A percentile compares a stretch with the other conserved stretches of the same genome.
phyloP scores from a whole-genome alignment of 148 eudicot species.

The Rheum nobile region DNA sequence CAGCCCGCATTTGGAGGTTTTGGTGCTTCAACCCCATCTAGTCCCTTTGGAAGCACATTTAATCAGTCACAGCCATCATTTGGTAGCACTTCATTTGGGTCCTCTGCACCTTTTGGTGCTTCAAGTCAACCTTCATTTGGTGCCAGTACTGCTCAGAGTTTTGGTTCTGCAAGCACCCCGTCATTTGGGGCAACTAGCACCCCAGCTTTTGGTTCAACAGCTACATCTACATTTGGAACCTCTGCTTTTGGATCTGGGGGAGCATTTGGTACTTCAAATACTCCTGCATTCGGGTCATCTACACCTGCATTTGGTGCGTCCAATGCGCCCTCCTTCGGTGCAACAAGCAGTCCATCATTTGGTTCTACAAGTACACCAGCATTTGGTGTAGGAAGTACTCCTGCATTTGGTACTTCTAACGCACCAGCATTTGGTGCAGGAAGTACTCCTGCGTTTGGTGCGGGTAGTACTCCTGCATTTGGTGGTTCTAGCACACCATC shows the following conservation, averaged over 20 bases:
- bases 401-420: conserved; percentile 29
- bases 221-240: conserved; percentile 35
- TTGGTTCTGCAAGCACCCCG: conserved; percentile 54
- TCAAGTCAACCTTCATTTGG: conserved; percentile 79
- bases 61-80: conserved; percentile 87
- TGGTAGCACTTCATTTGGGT: conserved; percentile 63
- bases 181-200: conserved; percentile 54
- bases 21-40: conserved; percentile 58
- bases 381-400: conserved; percentile 34
- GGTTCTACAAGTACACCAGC: conserved; percentile 29
- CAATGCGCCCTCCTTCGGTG: conserved; percentile 49
- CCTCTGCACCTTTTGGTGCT: conserved; percentile 69
- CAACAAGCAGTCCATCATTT: conserved; percentile 31
- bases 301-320: conserved; percentile 43
- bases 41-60: conserved; percentile 82
- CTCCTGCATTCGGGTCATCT: conserved; percentile 46
- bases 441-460: conserved; percentile 34
- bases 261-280: conserved; percentile 49
- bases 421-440: conserved; percentile 28
- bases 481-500: conserved; percentile 18
- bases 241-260: conserved; percentile 46
- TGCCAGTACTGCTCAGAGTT: conserved; percentile 43
- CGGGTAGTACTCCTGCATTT: conserved; percentile 18
- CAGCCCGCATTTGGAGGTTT: conserved; percentile 83
- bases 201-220: conserved; percentile 38